Evolutionary conservation across 495 filamentous ascomycete species (phyloP).

Genomic region (Melanomma pulvis-pyrius): DNA sequence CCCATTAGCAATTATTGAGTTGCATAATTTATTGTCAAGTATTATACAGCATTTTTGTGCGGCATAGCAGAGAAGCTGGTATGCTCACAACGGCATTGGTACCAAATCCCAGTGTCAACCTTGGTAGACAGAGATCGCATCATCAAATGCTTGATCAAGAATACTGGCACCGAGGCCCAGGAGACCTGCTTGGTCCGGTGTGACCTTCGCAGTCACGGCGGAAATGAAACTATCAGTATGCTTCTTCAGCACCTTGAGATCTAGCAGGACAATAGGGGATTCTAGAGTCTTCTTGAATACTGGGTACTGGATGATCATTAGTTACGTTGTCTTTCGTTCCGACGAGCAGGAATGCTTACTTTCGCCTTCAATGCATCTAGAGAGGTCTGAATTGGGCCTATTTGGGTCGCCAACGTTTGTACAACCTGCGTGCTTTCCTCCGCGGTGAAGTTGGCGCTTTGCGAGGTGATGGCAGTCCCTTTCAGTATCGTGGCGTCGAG

Average conservation of each 20-base stretch:
- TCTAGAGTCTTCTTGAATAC: slow-evolving; percentile 16
- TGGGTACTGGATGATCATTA: slow-evolving; percentile 7
- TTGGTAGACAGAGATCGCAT: slow-evolving; percentile 11
- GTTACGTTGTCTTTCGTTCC: no score
- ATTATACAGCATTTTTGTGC: no score
- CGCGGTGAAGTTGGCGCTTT: neutral
- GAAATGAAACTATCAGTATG: slow-evolving; percentile 8
- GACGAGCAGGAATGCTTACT: neutral
- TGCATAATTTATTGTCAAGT: no score
- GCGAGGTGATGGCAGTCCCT: neutral
- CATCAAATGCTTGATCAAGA: slow-evolving; percentile 15
- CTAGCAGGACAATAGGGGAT: slow-evolving; percentile 8
- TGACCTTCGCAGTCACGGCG: slow-evolving; percentile 6
- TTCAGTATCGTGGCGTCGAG: slow-evolving; percentile 12
- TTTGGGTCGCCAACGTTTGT: neutral
- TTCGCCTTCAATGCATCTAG: slow-evolving; percentile 9
- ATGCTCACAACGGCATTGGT: no score
- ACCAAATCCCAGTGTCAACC: no score
- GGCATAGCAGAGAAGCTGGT: no score
- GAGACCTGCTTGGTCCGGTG: neutral
- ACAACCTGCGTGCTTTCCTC: slow-evolving; percentile 7
- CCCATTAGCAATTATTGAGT: no score
- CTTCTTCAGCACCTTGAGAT: slow-evolving; percentile 9
- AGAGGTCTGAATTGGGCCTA: neutral
- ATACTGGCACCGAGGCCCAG: slow-evolving; percentile 2